phyloP scores from a whole-genome alignment of 2,329 filamentous ascomycete genomes.

The Aspergillus brasiliensis region DNA sequence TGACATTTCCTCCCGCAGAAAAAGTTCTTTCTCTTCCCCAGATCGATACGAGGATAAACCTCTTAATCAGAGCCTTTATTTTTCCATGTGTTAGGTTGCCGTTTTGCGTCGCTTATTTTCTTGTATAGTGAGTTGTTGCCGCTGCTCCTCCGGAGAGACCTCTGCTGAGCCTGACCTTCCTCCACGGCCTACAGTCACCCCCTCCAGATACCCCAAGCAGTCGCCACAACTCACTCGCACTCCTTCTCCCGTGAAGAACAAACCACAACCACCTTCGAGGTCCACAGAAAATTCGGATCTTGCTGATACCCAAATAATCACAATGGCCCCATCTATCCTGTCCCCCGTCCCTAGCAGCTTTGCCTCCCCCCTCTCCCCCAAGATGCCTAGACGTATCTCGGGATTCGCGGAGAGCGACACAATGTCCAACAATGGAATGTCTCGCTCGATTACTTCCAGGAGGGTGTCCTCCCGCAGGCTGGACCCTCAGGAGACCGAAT shows the following conservation, averaged over 20 bases:
- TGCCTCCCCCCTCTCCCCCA: conserved; percentile 9
- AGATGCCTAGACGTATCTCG: conserved; percentile 7
- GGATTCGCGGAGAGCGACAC: conserved; percentile 10
- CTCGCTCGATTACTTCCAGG: conserved; percentile 10
- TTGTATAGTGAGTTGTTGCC: conserved; percentile 11
- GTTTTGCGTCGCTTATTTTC: conserved; percentile 12
- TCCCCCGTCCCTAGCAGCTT: conserved; percentile 2
- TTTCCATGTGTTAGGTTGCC: conserved; percentile 10
- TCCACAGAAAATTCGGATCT: background rate
- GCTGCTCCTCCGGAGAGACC: conserved; percentile 8
- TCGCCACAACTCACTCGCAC: conserved; percentile 1
- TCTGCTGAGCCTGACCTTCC: conserved; percentile 9
- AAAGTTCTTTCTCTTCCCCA: background rate
- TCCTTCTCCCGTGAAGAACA: background rate
- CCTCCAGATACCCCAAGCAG: conserved; percentile 11
- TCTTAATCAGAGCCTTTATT: background rate
- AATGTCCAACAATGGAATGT: conserved; percentile 12
- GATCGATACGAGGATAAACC: background rate
- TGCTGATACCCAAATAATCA: background rate
- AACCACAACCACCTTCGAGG: background rate
- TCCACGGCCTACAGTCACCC: conserved; percentile 6
- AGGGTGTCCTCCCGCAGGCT: conserved; percentile 14
- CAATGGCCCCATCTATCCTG: conserved; percentile 2
- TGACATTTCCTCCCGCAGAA: background rate
- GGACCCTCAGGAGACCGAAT: conserved; percentile 11